Conservation (phyloP, 352 stramenopile species). For the Phytophthora rubi region DNA sequence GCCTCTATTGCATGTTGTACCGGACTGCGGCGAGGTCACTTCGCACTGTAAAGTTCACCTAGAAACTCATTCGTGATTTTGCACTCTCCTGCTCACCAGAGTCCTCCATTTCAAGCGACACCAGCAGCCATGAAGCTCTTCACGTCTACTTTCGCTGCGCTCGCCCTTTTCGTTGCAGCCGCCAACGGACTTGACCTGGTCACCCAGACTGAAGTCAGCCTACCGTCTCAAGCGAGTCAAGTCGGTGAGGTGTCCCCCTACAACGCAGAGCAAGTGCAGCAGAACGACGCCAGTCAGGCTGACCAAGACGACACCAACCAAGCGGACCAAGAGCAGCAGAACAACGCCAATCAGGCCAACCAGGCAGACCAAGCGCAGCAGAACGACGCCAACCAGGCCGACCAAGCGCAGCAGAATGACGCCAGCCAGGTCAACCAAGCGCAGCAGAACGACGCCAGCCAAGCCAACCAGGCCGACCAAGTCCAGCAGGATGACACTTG, state of each 20-base stretch:
- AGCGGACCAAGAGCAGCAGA: no score
- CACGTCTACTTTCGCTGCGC: background rate
- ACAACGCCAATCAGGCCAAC: background rate
- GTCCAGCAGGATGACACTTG: slow-evolving; percentile 2
- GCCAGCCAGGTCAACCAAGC: background rate
- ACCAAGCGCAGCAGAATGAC: background rate
- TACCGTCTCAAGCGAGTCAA: background rate
- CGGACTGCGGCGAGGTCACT: background rate
- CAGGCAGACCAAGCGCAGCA: background rate
- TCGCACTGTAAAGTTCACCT: no score
- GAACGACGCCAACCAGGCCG: no score
- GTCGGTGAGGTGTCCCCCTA: slow-evolving; percentile 10
- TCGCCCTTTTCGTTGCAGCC: background rate
- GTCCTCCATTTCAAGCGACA: background rate
- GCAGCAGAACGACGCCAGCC: background rate
- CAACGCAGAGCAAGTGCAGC: slow-evolving; percentile 2
- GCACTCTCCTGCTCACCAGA: background rate
- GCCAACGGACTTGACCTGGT: slow-evolving; percentile 1
- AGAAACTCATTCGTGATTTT: slow-evolving; percentile 12
- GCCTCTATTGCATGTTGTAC: background rate
- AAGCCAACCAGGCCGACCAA: background rate
- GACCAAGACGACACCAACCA: no score
- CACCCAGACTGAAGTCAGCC: slow-evolving; percentile 11
- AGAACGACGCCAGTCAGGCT: no score
- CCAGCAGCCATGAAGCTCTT: slow-evolving; percentile 4